phyloP scores from a whole-genome alignment of 2,329 filamentous ascomycete species.

The Purpureocillium takamizusanense region DNA sequence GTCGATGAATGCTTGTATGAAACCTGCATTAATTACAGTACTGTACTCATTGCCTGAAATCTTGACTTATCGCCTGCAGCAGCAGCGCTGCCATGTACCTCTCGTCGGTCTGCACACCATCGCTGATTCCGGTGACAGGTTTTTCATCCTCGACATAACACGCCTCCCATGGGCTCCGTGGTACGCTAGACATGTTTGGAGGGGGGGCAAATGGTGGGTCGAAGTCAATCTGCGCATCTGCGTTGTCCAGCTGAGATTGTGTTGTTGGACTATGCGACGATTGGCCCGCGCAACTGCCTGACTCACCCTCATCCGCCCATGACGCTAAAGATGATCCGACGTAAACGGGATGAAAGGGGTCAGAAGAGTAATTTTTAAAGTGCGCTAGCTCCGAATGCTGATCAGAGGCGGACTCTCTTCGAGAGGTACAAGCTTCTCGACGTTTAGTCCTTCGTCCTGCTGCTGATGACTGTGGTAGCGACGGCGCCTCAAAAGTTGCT shows the following conservation, averaged over 20 bases:
- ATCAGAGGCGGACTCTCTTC: not conserved
- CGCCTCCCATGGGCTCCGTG: slow-evolving; percentile 3
- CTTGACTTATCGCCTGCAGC: slow-evolving; percentile 2
- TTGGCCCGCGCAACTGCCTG: not conserved
- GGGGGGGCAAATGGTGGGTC: not conserved
- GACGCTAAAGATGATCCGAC: not conserved
- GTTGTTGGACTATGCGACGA: not conserved
- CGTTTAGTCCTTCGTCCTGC: not conserved
- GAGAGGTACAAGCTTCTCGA: not conserved
- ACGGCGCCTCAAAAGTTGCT: not conserved
- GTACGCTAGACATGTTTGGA: not conserved
- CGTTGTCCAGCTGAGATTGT: not conserved
- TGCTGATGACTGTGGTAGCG: not conserved
- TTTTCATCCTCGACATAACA: not conserved
- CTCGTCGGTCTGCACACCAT: slow-evolving; percentile 2
- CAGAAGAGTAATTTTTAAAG: slow-evolving; percentile 1
- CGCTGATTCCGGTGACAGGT: slow-evolving; percentile 1
- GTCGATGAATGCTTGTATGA: no score
- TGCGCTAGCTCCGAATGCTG: not conserved
- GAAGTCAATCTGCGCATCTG: not conserved
- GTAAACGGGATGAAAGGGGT: not conserved
- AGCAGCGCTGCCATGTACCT: slow-evolving; percentile 2
- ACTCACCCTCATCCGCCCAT: not conserved
- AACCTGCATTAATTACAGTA: no score
- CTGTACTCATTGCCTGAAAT: not conserved